Evolutionary conservation across 371 early-diverging fungal genomes (phyloP).

Genomic region (Mortierella sp.): DNA sequence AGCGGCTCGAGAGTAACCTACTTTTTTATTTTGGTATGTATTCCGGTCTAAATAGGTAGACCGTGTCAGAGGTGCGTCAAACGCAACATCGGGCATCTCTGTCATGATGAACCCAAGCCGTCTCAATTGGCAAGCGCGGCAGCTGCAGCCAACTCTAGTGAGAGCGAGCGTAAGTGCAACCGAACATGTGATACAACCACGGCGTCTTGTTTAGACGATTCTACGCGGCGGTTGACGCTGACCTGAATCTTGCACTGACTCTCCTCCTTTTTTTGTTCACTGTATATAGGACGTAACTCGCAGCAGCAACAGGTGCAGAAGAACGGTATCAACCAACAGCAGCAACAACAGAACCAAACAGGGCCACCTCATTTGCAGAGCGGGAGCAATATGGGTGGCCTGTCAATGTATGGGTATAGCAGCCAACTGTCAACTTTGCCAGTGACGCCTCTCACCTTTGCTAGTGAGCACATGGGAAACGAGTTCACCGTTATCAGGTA

Average conservation of each 20-base stretch:
- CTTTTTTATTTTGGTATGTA: background rate
- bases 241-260: background rate
- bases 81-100: conserved; percentile 90
- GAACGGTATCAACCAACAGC: conserved; percentile 12
- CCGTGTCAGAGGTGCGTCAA: conserved; percentile 95
- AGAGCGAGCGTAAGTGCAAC: background rate
- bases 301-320: conserved; percentile 39
- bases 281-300: conserved; percentile 10
- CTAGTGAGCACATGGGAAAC: conserved; percentile 84
- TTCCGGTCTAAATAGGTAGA: conserved; percentile 62
- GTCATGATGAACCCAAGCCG: conserved; percentile 83
- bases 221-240: background rate
- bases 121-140: conserved; percentile 7
- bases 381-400: background rate
- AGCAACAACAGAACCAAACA: conserved; percentile 13
- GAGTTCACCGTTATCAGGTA: conserved; percentile 84
- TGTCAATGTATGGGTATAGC: conserved; percentile 36
- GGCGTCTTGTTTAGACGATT: too few species aligned
- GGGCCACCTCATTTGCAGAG: conserved; percentile 15
- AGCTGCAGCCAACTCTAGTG: background rate
- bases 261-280: background rate
- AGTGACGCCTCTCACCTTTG: conserved; percentile 75
- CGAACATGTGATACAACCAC: background rate
- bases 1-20: background rate
- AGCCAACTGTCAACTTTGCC: conserved; percentile 48